Conservation (phyloP, 1,284 basidiomycete species). For the Trametes pubescens region DNA sequence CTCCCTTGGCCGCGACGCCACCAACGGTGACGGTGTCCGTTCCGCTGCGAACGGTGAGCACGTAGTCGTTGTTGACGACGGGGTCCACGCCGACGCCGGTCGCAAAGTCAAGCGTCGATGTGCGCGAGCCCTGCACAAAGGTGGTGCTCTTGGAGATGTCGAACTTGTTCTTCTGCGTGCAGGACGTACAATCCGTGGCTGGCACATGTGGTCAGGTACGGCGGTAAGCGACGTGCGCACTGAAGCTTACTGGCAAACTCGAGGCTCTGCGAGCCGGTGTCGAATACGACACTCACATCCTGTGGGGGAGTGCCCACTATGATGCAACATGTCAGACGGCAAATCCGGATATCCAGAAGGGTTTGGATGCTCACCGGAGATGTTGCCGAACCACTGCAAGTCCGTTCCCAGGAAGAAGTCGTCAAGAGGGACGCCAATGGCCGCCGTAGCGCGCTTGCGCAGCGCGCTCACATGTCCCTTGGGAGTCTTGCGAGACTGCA, state of each 20-base stretch:
- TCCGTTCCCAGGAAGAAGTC: constrained; percentile 64
- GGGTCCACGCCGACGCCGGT: constrained; percentile 67
- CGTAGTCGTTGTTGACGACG: constrained; percentile 55
- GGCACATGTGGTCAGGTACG: not conserved
- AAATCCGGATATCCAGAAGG: not conserved
- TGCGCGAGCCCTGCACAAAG: constrained; percentile 52
- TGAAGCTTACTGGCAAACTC: constrained; percentile 55
- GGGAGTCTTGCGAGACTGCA: constrained; percentile 47
- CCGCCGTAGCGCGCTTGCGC: constrained; percentile 26
- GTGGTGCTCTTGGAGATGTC: constrained; percentile 57
- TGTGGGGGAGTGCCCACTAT: constrained; percentile 58
- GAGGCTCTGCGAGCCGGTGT: constrained; percentile 57
- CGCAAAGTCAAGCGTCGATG: constrained; percentile 53
- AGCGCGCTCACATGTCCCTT: constrained; percentile 27
- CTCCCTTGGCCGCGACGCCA: constrained; percentile 47
- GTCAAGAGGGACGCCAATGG: constrained; percentile 50
- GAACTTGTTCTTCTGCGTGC: constrained; percentile 55
- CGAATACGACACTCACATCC: constrained; percentile 59
- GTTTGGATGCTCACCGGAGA: constrained; percentile 35
- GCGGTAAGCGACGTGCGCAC: not conserved
- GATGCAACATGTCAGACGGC: not conserved
- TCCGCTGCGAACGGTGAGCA: constrained; percentile 51
- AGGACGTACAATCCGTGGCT: constrained; percentile 57
- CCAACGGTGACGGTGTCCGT: constrained; percentile 57
- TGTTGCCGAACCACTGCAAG: constrained; percentile 64